Evolutionary conservation across 441 rosid genomes (phyloP), one percentile per base, ranked within the genome.

Genomic region (Jatropha multifida): DNA sequence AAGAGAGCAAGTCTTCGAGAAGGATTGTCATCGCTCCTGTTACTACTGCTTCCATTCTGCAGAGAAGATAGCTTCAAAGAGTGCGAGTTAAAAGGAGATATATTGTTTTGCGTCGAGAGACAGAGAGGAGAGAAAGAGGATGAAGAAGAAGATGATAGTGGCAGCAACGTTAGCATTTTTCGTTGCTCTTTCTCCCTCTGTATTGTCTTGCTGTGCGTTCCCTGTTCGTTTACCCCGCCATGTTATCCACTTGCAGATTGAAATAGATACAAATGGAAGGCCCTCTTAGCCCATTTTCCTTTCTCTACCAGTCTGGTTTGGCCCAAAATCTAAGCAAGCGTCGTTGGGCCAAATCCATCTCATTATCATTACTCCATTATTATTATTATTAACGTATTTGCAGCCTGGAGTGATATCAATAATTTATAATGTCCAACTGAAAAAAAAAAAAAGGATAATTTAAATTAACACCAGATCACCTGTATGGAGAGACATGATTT

Each of bases 1-100:
- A 86, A 73, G 68, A 86, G 88, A 74, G 87, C 87, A 14, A 88
- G 86, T 70, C 89, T 82, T 60, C 88, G 80, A 70, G 89, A 82
- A 59, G 80, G 77, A 76, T 59, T 69, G 78, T 74, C 73, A 78
- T 56, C 13, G 81, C 4, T 76, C 18, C 9, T 59, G 40, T 59
- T 14, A 40, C 3, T 54, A 64, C 52, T 70, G 75, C 54, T 56
- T 41, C 52, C 74, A 56, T 58, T 56, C 13, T 56, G 65, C 65
- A 42, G 1, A 56, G 80, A 78, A 65, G 78, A 79, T 54, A 49
- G 49, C 42, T 74, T 73, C 32, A 59, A 20, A 7, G 76, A 56
- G 54, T 48, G 32, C 5, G 68, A 59, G 52, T n/a, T 32, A 37
- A 40, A 42, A 17, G 72, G 26, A 55, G 46, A 9, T 27, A 23